phyloP scores from a whole-genome alignment of 129 eudicot genomes.

The Oenanthe sinensis region DNA sequence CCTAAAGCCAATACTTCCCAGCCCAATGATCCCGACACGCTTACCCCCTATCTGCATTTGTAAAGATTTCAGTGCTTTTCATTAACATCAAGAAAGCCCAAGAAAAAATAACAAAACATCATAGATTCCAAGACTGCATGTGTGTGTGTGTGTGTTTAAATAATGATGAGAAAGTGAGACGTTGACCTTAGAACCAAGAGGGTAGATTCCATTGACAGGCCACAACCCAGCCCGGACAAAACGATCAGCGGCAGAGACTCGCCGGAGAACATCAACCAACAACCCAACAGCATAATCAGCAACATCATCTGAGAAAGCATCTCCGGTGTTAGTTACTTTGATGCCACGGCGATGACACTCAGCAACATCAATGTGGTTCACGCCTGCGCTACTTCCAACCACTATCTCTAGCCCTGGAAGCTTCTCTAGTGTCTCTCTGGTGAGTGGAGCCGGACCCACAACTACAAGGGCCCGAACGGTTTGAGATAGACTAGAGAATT shows the following conservation, averaged over 20 bases:
- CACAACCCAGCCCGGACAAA: conserved; percentile 49
- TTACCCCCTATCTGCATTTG: conserved; percentile 54
- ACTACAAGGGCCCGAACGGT: conserved; percentile 37
- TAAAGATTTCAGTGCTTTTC: neutral
- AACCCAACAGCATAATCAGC: conserved; percentile 63
- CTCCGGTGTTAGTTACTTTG: conserved; percentile 47
- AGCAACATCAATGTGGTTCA: conserved; percentile 49
- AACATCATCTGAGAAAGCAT: conserved; percentile 55
- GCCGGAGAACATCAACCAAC: conserved; percentile 47
- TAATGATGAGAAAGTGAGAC: neutral
- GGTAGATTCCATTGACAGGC: conserved; percentile 33
- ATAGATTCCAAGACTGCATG: too few species aligned
- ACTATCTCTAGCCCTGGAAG: conserved; percentile 41
- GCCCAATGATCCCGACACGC: conserved; percentile 66
- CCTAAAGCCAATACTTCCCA: conserved; percentile 59
- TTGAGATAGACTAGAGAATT: conserved; percentile 19
- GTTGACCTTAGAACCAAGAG: conserved; percentile 45
- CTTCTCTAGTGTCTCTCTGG: conserved; percentile 24
- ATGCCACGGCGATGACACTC: conserved; percentile 64
- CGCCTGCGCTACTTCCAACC: conserved; percentile 37
- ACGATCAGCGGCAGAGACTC: conserved; percentile 42
- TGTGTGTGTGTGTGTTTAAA: neutral
- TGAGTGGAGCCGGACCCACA: conserved; percentile 30
- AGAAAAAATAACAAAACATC: neutral
- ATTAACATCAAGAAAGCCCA: neutral